Percentiles rank a stretch among this genome's conserved stretches.
Evolutionary conservation across 2,329 filamentous ascomycete species (phyloP).

Genomic region (Gaeumannomyces sp.): DNA sequence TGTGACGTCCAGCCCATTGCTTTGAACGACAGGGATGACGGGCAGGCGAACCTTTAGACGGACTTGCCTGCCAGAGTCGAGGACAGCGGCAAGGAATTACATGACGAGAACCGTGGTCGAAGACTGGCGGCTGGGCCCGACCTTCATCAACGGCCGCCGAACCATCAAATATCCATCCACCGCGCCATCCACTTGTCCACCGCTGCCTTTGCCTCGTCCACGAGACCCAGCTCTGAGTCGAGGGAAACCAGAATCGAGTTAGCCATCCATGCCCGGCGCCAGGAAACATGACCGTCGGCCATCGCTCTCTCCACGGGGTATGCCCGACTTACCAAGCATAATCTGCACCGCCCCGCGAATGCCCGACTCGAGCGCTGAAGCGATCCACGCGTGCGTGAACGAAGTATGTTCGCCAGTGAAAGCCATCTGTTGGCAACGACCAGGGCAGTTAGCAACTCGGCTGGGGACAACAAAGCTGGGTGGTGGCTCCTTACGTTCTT

Average conservation of each 20-base stretch:
- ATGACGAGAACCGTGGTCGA: too few relatives aligned
- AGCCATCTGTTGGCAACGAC: constrained; percentile 39
- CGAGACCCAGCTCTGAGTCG: constrained; percentile 48
- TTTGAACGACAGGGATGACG: too few relatives aligned
- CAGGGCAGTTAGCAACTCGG: too few relatives aligned
- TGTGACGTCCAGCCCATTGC: too few relatives aligned
- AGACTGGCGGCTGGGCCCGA: too few relatives aligned
- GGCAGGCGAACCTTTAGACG: too few relatives aligned
- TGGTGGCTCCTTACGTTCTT: constrained; percentile 37
- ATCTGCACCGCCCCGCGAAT: constrained; percentile 59
- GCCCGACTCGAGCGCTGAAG: constrained; percentile 59
- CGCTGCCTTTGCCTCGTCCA: constrained; percentile 62
- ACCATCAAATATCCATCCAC: constrained; percentile 47
- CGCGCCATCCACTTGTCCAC: constrained; percentile 63
- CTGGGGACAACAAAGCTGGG: too few relatives aligned
- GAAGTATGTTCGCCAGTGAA: constrained; percentile 65
- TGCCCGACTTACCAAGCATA: constrained; percentile 39
- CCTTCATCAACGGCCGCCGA: too few relatives aligned
- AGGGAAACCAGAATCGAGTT: constrained; percentile 8
- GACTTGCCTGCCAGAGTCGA: too few relatives aligned
- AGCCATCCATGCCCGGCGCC: constrained; percentile 7
- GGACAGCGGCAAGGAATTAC: too few relatives aligned
- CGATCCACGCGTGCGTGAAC: constrained; percentile 68
- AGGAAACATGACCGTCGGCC: constrained; percentile 10
- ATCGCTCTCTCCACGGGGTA: constrained; percentile 1